These are phyloP conservation scores for Baorangia bicolor DNA, from an alignment of 768 basidiomycete genomes.

Conservation along the genomic window DNA sequence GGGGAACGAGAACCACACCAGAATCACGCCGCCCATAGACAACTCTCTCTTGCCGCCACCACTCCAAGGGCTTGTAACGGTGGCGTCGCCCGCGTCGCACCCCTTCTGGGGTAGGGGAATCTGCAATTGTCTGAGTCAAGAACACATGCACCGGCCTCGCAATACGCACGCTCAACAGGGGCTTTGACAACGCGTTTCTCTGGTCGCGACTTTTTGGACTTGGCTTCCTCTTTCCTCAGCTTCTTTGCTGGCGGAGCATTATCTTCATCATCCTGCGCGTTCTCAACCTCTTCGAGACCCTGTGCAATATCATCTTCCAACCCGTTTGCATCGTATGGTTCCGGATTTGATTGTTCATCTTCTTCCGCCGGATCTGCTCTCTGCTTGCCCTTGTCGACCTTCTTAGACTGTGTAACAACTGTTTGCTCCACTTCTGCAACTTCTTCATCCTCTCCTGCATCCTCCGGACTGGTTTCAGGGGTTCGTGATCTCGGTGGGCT, in stretches of 20 bases:
- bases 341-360: slow-evolving; percentile 5
- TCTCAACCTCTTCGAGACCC: slow-evolving; percentile 45
- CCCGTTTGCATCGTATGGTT: slow-evolving; percentile 23
- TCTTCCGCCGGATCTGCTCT: slow-evolving; percentile 29
- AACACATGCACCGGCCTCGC: background rate
- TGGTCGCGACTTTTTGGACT: slow-evolving; percentile 26
- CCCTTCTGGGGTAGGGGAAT: slow-evolving; percentile 38
- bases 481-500: slow-evolving; percentile 43
- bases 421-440: slow-evolving; percentile 35
- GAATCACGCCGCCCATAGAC: slow-evolving; percentile 70
- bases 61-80: slow-evolving; percentile 75
- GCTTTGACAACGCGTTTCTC: slow-evolving; percentile 18
- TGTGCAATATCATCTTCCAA: slow-evolving; percentile 45
- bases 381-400: slow-evolving; percentile 41
- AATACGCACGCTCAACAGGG: slow-evolving; percentile 26
- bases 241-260: slow-evolving; percentile 30
- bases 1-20: slow-evolving; percentile 53
- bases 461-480: slow-evolving; percentile 48
- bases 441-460: slow-evolving; percentile 28
- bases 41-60: slow-evolving; percentile 90
- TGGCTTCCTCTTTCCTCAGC: slow-evolving; percentile 27
- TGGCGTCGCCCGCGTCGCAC: slow-evolving; percentile 71
- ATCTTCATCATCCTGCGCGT: slow-evolving; percentile 51
- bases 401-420: slow-evolving; percentile 22
- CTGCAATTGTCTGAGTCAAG: slow-evolving; percentile 18